Conservation (phyloP, 441 rosid genomes). For the Pelargonium cotyledonis region DNA sequence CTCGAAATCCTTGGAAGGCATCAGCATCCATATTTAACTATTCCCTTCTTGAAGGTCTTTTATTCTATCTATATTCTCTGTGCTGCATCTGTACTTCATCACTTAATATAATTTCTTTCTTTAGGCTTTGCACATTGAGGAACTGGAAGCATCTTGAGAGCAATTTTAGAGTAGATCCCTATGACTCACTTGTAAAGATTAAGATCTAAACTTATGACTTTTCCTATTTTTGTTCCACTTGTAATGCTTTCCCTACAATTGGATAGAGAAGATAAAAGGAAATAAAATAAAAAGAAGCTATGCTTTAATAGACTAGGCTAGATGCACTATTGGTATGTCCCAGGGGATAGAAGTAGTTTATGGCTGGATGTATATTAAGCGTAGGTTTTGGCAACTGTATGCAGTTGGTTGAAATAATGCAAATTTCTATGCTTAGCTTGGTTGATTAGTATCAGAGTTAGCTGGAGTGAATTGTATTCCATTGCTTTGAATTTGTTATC, state of each 20-base stretch:
- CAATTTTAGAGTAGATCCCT: too few species aligned
- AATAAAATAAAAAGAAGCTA: too few species aligned
- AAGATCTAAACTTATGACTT: too few species aligned
- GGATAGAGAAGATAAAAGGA: too few species aligned
- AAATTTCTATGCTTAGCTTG: neutral
- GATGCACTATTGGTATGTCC: too few species aligned
- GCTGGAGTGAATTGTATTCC: neutral
- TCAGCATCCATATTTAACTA: constrained; percentile 82
- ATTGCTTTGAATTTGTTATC: constrained; percentile 14
- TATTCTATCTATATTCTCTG: neutral
- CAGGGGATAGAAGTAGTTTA: too few species aligned
- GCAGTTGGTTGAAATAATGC: neutral
- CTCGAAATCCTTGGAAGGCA: constrained; percentile 92
- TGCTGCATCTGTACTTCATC: neutral
- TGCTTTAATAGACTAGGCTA: too few species aligned
- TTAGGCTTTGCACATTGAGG: neutral
- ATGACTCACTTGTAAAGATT: too few species aligned
- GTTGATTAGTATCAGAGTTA: neutral
- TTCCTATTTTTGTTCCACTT: too few species aligned
- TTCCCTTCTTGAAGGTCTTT: constrained; percentile 78
- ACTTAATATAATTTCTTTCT: neutral
- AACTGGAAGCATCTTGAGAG: too few species aligned
- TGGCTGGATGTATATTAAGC: neutral
- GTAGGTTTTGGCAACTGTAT: neutral
- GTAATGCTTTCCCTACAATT: too few species aligned